Evolutionary conservation across 805 yeast species (phyloP).

Genomic region (Starmerella apis): DNA sequence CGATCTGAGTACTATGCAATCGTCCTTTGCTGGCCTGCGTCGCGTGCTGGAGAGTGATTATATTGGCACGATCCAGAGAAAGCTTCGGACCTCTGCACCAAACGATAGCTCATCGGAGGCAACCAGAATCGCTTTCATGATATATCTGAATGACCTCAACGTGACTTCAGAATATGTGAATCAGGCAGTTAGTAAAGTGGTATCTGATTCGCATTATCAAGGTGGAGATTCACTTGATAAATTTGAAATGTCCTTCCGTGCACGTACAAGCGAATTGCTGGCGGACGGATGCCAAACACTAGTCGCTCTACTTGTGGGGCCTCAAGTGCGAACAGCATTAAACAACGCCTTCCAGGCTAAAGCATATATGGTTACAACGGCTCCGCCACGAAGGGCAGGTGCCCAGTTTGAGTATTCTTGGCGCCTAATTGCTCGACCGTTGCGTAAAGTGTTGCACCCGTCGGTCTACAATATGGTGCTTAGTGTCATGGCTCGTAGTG

Average conservation of each 20-base stretch:
- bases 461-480: conserved; percentile 43
- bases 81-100: conserved; percentile 38
- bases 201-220: conserved; percentile 4
- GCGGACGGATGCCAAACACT: conserved; percentile 38
- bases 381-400: conserved; percentile 1
- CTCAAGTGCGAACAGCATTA: conserved; percentile 33
- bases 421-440: conserved; percentile 57
- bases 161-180: conserved; percentile 49
- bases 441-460: conserved; percentile 46
- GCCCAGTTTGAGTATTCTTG: conserved; percentile 50
- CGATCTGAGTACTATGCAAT: conserved; percentile 44
- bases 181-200: conserved; percentile 32
- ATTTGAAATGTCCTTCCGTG: conserved; percentile 29
- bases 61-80: conserved; percentile 43
- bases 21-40: conserved; percentile 45
- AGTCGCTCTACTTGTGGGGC: conserved; percentile 30
- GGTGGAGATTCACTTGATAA: conserved; percentile 20
- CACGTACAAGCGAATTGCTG: conserved; percentile 34
- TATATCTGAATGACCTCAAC: conserved; percentile 63
- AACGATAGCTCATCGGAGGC: conserved; percentile 3
- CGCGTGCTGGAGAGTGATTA: conserved; percentile 56
- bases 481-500: conserved; percentile 41
- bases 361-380: conserved; percentile 11
- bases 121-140: conserved; percentile 37
- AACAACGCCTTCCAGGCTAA: conserved; percentile 32